Base-by-base conservation (phyloP, 2,329 filamentous ascomycete species). In the Chaetomium globosum region DNA sequence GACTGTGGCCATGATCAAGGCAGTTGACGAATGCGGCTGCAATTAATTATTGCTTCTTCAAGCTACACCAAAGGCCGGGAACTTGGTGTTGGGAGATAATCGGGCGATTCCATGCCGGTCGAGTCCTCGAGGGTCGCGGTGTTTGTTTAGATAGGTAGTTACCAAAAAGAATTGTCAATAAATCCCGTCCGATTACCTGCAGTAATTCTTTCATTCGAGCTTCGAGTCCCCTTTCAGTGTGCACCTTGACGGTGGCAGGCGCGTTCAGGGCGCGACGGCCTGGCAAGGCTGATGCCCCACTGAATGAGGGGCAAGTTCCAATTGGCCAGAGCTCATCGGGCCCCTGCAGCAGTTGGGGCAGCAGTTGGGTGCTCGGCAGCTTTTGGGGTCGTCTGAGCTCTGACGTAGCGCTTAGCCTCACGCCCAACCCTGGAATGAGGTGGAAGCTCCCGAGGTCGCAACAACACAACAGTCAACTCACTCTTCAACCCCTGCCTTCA, bases 1-100 rank as follows among this genome's bases (percentile, higher is more conserved):
- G 79, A 97, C 87, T 75, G 90, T 88, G 72, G 94, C 94, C 96
- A 99, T 99, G 55, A 12, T 49, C 30, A 28, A 33, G 31, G 19
- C 23, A 19, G 58, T 36, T 10, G 33, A 36, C 33, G 19, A 43
- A 43, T 43, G 39, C 39, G 39, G 39, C 16, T 16, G 39, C 5
- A 19, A 43, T 43, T 19, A 19, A 43, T 43, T 43, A 43, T 43
- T 23, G 16, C 23, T 13, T 13, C 9, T 21, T 19, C 31, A 60
- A 58, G 46, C 36, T 59, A 62, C 53, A 49, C 61, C 59, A 59
- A 65, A 64, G 21, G 36, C 46, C 28, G 57, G 53, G 16, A 31
- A 43, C 28, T 21, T 12, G 36, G 51, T 53, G 56, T 52, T 48
- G 65, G 10, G 21, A 16, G 31, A 21, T 4, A 51, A 21, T n/a